Base-by-base conservation (phyloP, 306 rosid species). In the Acmispon strigosus region DNA sequence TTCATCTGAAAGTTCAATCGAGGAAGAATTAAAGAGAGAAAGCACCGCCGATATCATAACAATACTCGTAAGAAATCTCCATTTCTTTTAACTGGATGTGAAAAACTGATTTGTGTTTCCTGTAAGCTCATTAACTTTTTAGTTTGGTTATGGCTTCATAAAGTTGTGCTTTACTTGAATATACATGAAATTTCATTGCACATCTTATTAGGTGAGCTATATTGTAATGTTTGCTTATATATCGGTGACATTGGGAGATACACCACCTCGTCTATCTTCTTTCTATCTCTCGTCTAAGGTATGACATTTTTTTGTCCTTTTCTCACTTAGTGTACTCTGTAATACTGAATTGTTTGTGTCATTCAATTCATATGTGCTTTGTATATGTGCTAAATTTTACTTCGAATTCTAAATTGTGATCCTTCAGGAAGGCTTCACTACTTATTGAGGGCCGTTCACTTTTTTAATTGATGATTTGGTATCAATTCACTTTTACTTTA, bases 11-110 rank as follows among this genome's bases (percentile, higher is more conserved):
- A 90, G 94, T 79, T 93, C 98, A 69, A 86, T 93, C 27, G 98
- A 93, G 86, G 98, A 90, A 67, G 98, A 93, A 84, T 37, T 93
- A 55, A 93, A 93, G 85, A 88, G 98, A 80, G 98, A 93, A 78
- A 93, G 98, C 83, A 87, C 97, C 5, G 98, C 98, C 63, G 98
- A 93, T 83, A 86, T 90, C 65, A 65, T 93, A 67, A 93, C 98
- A 66, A 88, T 93, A 81, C 81, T 86, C 1, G 97, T 92, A 88
- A 79, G 92, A 66, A 72, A 66, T 37, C 74, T 68, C 65, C 16
- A 37, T 50, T 76, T 70, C 44, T 47, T 34, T 52, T 27, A 24
- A 54, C 32, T 34, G 7, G 13, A 65, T 76, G 64, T 16, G 57
- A 20, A 57, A 36, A 72, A 15, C 54, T 61, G 62, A 71, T 42